phyloP scores from a whole-genome alignment of 805 yeast genomes.

The Nakazawaea peltata region DNA sequence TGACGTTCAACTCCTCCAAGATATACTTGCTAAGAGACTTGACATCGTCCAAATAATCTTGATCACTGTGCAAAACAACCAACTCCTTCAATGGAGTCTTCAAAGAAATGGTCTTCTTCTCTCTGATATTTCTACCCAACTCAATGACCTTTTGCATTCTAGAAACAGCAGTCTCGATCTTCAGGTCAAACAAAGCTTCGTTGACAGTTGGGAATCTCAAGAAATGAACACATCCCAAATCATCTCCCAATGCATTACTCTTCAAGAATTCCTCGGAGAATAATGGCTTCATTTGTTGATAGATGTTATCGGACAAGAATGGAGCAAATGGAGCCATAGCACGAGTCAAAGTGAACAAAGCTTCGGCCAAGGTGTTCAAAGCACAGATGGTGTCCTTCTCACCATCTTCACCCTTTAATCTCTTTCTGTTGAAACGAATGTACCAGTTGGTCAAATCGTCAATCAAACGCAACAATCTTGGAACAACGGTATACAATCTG shows the following conservation, averaged over 20 bases:
- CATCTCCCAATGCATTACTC: constrained; percentile 33
- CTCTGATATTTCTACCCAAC: constrained; percentile 93
- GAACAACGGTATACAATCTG: constrained; percentile 93
- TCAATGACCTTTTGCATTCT: constrained; percentile 98
- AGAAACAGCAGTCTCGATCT: constrained; percentile 78
- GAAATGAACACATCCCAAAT: constrained; percentile 86
- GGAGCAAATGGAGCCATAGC: constrained; percentile 99
- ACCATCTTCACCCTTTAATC: constrained; percentile 93
- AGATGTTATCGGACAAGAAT: constrained; percentile 84
- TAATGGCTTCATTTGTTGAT: constrained; percentile 59
- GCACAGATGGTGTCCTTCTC: constrained; percentile 78
- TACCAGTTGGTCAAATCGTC: constrained; percentile 98
- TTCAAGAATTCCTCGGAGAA: constrained; percentile 52
- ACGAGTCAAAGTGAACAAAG: constrained; percentile 77
- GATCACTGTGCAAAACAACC: constrained; percentile 78
- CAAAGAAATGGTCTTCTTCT: constrained; percentile 86
- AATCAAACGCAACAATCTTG: constrained; percentile 78
- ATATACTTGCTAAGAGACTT: constrained; percentile 73
- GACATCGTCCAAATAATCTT: constrained; percentile 66
- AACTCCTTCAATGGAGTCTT: constrained; percentile 90
- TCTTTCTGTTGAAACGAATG: constrained; percentile 95
- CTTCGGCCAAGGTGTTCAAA: constrained; percentile 86
- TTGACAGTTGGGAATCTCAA: constrained; percentile 82
- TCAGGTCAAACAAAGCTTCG: constrained; percentile 70
- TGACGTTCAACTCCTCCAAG: constrained; percentile 85